Evolutionary conservation across 2,329 filamentous ascomycete species (phyloP), one percentile per base, ranked within the genome.

Genomic region (Zasmidium angulare): DNA sequence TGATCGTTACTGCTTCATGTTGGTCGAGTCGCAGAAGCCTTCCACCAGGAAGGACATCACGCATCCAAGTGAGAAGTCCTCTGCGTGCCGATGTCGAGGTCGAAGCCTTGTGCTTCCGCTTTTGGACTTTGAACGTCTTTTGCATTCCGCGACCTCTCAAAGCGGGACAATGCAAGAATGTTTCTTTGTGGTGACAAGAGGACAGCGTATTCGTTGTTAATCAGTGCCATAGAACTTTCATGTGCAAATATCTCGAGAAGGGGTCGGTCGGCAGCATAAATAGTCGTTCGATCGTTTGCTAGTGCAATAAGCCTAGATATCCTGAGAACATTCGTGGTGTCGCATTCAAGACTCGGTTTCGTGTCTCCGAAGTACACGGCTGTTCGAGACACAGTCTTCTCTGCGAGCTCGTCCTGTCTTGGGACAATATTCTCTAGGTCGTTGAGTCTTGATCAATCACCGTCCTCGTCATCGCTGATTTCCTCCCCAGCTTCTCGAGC

Each of bases 401-500:
- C 26, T 29, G 4, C 6, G 6, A 11, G 26, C 11, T 29, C 26
- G 11, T 29, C 26, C 11, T 43, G 36, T 36, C 29, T 36, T 36
- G n/a, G 14, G 36, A 29, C 4, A 11, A 29, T 11, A 29, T 29
- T 29, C 7, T 43, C n/a, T 19, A 9, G n/a, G n/a, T 43, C 36
- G 14, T 43, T 17, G 36, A 3, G 12, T 43, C 36, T 14, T 17
- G 6, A 17, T 50, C 49, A 50, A 19, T 26, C 49, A 50, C 46
- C 49, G 22, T 49, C 36, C 21, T 50, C 54, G 17, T 22, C 51
- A 49, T 49, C 53, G 26, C 40, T 46, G 17, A 50, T 21, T 50
- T 56, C 62, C 50, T 82, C 81, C 63, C 82, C 80, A 0, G 80
- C 82, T 26, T 78, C 79, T 43, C 80, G 82, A 61, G 82, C 81